Evolutionary conservation across 108 stramenopile genomes (phyloP).

Genomic region (Cyclotella choctawhatcheeana): DNA sequence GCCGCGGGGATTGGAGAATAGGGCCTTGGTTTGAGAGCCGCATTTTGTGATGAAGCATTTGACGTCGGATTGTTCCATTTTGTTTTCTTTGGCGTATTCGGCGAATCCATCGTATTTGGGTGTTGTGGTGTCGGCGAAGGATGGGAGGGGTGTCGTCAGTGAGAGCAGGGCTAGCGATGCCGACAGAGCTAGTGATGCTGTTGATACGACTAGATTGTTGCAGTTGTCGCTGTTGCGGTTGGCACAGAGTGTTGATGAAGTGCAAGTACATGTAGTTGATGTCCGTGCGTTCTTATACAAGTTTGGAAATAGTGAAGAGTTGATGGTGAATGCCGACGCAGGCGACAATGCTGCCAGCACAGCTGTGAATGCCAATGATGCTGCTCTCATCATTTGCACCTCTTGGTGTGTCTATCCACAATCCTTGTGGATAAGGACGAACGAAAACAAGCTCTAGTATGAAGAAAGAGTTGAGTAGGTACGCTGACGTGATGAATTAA

Average conservation of each 20-base stretch:
- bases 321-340: not conserved
- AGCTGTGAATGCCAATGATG: not conserved
- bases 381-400: not conserved
- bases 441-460: too few species aligned
- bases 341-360: not conserved
- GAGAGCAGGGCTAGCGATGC: not conserved
- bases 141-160: not conserved
- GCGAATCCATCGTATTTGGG: constrained; percentile 83
- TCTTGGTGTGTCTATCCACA: not conserved
- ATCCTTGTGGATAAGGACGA: too few species aligned
- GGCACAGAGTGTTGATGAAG: not conserved
- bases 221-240: not conserved
- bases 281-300: too few species aligned
- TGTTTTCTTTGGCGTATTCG: constrained; percentile 83
- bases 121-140: constrained; percentile 4
- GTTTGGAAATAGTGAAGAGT: not conserved
- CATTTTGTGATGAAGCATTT: constrained; percentile 86
- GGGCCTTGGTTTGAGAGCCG: constrained; percentile 71
- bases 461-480: too few species aligned
- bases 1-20: constrained; percentile 87
- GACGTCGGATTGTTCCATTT: constrained; percentile 86
- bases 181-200: not conserved
- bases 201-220: not conserved
- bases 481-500: too few species aligned
- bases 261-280: not conserved